Percentiles rank a stretch among this genome's conserved stretches.
Conservation (phyloP, 805 yeast genomes). For the Candida silvicultrix region DNA sequence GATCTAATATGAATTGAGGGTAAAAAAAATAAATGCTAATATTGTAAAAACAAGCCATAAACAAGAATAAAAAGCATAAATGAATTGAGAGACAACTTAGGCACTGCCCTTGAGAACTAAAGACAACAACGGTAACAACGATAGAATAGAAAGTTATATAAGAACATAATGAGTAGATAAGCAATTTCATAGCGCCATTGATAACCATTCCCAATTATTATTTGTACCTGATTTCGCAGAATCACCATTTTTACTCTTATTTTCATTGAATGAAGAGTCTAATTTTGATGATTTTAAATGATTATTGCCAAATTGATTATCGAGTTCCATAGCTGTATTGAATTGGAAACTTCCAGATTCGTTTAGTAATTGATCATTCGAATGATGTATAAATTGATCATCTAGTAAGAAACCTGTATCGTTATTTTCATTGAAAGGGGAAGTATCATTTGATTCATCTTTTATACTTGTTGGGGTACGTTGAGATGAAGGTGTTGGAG, state of each 20-base stretch:
- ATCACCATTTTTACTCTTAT: neutral
- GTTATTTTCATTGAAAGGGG: neutral
- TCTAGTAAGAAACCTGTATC: neutral
- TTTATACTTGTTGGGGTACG: neutral
- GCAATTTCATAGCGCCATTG: constrained; percentile 21
- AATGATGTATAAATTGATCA: neutral
- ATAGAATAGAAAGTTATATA: too few species aligned
- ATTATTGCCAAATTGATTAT: neutral
- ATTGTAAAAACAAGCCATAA: too few species aligned
- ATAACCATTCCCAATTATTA: constrained; percentile 25
- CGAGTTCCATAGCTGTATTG: neutral
- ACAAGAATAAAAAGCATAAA: too few species aligned
- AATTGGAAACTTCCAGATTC: neutral
- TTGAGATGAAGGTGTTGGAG: constrained; percentile 1
- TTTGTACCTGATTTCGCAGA: constrained; percentile 11
- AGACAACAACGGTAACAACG: too few species aligned
- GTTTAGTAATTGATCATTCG: neutral
- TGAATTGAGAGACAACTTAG: too few species aligned
- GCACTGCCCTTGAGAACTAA: too few species aligned
- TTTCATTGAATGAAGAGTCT: neutral
- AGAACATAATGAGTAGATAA: too few species aligned
- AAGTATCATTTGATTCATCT: neutral
- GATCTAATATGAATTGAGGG: too few species aligned
- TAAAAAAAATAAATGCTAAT: too few species aligned
- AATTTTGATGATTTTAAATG: neutral